Evolutionary conservation across 164 flowering plant species (phyloP), one percentile per base, ranked within the genome.

Genomic region (Vitis rupestris): DNA sequence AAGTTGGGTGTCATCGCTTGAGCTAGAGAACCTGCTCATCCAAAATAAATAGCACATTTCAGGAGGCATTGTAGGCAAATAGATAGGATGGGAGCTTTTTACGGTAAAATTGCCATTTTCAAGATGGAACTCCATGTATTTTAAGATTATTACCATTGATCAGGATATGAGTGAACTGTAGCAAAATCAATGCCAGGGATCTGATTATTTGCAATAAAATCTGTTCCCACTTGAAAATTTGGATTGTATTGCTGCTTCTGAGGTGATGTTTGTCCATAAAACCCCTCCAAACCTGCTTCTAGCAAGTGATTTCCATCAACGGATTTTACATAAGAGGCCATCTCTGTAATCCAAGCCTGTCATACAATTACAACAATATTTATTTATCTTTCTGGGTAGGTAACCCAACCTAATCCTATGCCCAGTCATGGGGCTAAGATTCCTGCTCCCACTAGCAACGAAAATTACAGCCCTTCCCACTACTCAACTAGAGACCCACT

Each of bases 231-330:
- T 70, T 78, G 82, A 67, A 76, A 75, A 30, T 79, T 76, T 2
- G 89, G 87, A 71, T 83, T 86, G 73, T 63, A 61, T 67, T 77
- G 84, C 61, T 74, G 73, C 74, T 72, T 83, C 16, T 82, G 66
- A 4, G 80, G 57, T 37, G 78, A 62, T 59, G 83, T 14, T 61
- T 69, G 69, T 61, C 93, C 93, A 71, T 90, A 92, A 69, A 92
- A 92, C 9, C 97, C 97, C 83, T 90, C 97, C 55, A 92, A 68
- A 23, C 97, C 97, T 48, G 72, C 84, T 79, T 88, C 93, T 31
- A 91, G 71, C 54, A 92, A 75, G 76, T 92, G 97, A 9, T 83
- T 84, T 11, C 75, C 74, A 75, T 91, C 97, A 27, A 91, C 79
- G 31, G 93, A 88, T 76, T 91, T 91, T 74, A 87, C 56, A 69